Evolutionary conservation across 345 rosid species (phyloP), one percentile per base, ranked within the genome.

Genomic region (Erucastrum elatum): DNA sequence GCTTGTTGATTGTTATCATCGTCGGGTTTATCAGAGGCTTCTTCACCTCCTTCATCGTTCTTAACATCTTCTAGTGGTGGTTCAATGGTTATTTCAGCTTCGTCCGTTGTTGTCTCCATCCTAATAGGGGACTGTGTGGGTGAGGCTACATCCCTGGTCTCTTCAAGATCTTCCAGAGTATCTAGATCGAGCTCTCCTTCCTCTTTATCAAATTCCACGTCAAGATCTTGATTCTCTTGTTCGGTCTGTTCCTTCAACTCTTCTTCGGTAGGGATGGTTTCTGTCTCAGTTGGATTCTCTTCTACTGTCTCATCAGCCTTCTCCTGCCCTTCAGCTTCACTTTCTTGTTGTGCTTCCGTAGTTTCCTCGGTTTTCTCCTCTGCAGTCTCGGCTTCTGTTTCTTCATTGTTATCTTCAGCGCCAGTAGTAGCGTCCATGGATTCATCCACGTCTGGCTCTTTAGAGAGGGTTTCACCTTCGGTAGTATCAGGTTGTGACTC

Each of bases 111-210:
- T 55, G 85, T 66, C 66, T 85, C 97, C 74, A 77, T 75, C 82
- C 95, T 83, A 16, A 76, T 76, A 35, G 97, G 97, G 8, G 95
- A 94, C 51, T 85, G 87, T 64, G 80, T 75, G 35, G 90, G 90
- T 68, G 26, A 8, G 91, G 84, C 75, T 75, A 72, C 53, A 70
- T 90, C 89, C 2, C 76, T 75, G 37, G 72, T 81, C 6, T 84
- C 96, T 29, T 89, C 97, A 6, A 60, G 83, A 66, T 93, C 99
- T 37, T 84, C 96, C 25, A 84, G 70, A n/a, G 79, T 79, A 71
- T 91, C 98, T 26, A 89, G 83, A 46, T 82, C 69, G 56, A 90
- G 76, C 83, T 94, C 99, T 67, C 98, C 98, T 75, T 95, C 99
- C 88, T 91, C 99, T 78, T 80, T 90, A 77, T 95, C 99, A 9